These are phyloP conservation scores for Fusarium sp. DNA, from an alignment of 2,329 filamentous ascomycete species.

Conservation along the genomic window DNA sequence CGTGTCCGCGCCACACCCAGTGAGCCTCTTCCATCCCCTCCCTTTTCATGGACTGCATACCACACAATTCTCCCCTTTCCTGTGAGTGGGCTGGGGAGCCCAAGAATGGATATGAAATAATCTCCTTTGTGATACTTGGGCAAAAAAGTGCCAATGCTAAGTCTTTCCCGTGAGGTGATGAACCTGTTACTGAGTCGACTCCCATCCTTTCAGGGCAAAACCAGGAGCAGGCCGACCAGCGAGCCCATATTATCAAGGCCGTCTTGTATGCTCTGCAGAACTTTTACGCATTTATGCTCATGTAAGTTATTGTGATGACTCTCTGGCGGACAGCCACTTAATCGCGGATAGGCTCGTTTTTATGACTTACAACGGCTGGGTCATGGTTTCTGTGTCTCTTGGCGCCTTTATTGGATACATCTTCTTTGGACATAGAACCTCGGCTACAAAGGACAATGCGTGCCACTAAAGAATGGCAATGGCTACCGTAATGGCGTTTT, in stretches of 20 bases:
- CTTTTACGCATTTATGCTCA: conserved; percentile 99
- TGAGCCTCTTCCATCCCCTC: conserved; percentile 52
- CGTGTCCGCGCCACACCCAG: conserved; percentile 63
- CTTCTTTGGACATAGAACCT: conserved; percentile 77
- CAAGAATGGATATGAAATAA: conserved; percentile 23
- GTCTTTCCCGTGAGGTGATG: conserved; percentile 47
- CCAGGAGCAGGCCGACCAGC: conserved; percentile 70
- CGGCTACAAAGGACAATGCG: conserved; percentile 85
- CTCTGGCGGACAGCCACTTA: background rate
- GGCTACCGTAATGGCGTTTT: background rate
- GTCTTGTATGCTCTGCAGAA: conserved; percentile 91
- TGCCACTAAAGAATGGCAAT: conserved; percentile 78
- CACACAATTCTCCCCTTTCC: conserved; percentile 13
- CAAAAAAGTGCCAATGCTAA: conserved; percentile 47
- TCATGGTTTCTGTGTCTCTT: conserved; percentile 91
- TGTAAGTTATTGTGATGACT: conserved; percentile 70
- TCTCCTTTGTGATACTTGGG: conserved; percentile 21
- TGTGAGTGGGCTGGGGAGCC: conserved; percentile 12
- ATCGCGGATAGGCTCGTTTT: conserved; percentile 82
- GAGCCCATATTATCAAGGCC: conserved; percentile 83
- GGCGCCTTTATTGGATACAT: conserved; percentile 92
- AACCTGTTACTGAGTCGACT: conserved; percentile 70
- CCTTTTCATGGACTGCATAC: conserved; percentile 1
- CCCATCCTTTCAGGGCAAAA: conserved; percentile 80
- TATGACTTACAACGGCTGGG: conserved; percentile 99